Conservation (phyloP, 2,329 filamentous ascomycete species). For the Moelleriella libera region DNA sequence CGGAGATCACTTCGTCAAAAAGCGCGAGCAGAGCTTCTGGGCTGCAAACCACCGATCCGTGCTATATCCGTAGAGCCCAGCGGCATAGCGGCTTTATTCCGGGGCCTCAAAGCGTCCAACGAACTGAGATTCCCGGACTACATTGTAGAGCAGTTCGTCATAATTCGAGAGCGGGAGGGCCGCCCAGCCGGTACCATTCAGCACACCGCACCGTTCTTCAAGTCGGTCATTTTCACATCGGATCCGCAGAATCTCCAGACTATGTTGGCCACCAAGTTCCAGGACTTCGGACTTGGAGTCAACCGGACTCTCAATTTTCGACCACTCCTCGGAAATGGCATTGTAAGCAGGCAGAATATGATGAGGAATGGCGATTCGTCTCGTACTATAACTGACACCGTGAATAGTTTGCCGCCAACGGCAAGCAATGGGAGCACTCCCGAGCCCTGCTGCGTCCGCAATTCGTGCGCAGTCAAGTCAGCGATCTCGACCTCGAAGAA, state of each 20-base stretch:
- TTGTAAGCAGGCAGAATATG: slow-evolving; percentile 13
- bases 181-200: slow-evolving; percentile 8
- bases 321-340: slow-evolving; percentile 28
- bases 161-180: background rate
- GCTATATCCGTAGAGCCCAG: slow-evolving; percentile 5
- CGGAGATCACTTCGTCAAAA: slow-evolving; percentile 2
- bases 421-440: slow-evolving; percentile 21
- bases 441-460: slow-evolving; percentile 23
- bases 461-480: slow-evolving; percentile 26
- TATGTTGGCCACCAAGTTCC: slow-evolving; percentile 12
- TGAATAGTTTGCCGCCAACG: slow-evolving; percentile 17
- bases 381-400: too few relatives aligned
- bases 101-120: slow-evolving; percentile 5
- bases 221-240: slow-evolving; percentile 8
- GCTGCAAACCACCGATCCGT: slow-evolving; percentile 6
- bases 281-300: slow-evolving; percentile 12
- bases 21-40: slow-evolving; percentile 5
- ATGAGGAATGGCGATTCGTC: slow-evolving; percentile 1
- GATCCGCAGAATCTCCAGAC: slow-evolving; percentile 15
- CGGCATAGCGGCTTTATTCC: slow-evolving; percentile 6
- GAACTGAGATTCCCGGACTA: slow-evolving; percentile 7
- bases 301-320: slow-evolving; percentile 12
- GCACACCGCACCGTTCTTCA: slow-evolving; percentile 8
- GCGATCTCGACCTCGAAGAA: slow-evolving; percentile 26
- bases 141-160: slow-evolving; percentile 1